These are phyloP conservation scores for Suillus discolor DNA, from an alignment of 768 basidiomycete genomes.

Conservation along the genomic window DNA sequence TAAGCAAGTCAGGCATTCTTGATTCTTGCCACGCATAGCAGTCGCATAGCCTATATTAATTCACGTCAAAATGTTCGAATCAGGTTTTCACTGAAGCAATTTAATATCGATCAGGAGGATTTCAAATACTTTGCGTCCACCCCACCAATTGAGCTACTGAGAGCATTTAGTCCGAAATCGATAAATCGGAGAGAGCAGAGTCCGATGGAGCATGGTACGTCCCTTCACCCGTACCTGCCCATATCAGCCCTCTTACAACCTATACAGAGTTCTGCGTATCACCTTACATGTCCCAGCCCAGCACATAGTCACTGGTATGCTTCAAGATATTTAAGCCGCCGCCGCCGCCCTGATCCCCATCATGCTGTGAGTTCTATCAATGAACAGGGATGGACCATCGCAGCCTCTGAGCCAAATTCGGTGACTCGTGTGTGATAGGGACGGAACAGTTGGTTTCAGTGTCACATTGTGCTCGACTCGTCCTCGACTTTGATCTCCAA, in stretches of 20 bases:
- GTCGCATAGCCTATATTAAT: background rate
- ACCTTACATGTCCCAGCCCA: background rate
- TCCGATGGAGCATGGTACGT: background rate
- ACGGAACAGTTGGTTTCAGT: no score
- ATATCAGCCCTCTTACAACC: background rate
- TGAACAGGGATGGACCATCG: no score
- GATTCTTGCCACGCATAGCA: background rate
- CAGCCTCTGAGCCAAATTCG: no score
- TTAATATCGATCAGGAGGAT: background rate
- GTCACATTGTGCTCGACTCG: no score
- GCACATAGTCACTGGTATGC: no score
- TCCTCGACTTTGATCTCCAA: no score
- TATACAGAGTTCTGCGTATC: background rate
- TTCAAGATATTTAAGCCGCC: no score
- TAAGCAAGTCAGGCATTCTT: background rate
- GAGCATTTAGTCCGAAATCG: background rate
- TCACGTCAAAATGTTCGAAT: background rate
- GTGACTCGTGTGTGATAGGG: no score
- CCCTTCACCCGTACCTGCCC: background rate
- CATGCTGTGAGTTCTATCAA: no score
- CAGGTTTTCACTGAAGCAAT: background rate
- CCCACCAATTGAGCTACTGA: no score
- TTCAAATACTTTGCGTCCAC: background rate
- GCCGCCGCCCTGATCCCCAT: no score
- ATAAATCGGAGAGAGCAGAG: background rate